A percentile compares a stretch with the other conserved stretches of the same genome.
Conservation (phyloP, 2,329 filamentous ascomycete species). For the Aspergillus sp. region DNA sequence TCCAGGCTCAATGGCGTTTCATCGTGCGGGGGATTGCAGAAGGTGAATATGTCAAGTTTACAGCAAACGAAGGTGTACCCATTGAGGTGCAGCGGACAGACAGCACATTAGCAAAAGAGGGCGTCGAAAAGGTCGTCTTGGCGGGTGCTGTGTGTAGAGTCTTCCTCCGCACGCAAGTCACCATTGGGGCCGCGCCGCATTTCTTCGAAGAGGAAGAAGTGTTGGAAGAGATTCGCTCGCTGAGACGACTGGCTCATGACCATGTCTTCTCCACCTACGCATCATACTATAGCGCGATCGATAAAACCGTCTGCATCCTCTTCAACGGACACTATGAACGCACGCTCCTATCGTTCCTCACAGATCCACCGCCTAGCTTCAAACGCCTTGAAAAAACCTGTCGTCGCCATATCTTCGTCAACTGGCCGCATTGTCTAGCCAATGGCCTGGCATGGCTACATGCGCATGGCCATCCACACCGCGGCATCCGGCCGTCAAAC, state of each 20-base stretch:
- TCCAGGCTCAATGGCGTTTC: constrained; percentile 54
- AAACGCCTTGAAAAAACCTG: constrained; percentile 36
- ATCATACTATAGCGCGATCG: constrained; percentile 34
- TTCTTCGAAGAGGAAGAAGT: constrained; percentile 36
- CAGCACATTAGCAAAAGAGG: constrained; percentile 27
- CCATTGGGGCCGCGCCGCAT: constrained; percentile 30
- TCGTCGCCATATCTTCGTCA: constrained; percentile 36
- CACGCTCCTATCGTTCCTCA: constrained; percentile 37
- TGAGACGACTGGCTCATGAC: constrained; percentile 35
- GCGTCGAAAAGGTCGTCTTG: constrained; percentile 37
- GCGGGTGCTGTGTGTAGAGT: constrained; percentile 30
- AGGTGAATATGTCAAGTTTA: constrained; percentile 53
- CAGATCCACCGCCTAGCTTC: constrained; percentile 36
- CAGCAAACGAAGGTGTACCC: constrained; percentile 53
- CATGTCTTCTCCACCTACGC: constrained; percentile 40
- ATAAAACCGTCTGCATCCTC: constrained; percentile 37
- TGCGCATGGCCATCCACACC: constrained; percentile 48
- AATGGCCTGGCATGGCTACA: constrained; percentile 53
- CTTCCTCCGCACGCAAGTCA: constrained; percentile 33
- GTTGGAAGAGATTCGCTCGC: constrained; percentile 31
- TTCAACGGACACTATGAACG: constrained; percentile 37
- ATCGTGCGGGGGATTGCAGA: constrained; percentile 50
- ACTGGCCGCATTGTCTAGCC: constrained; percentile 46
- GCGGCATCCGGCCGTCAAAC: constrained; percentile 54
- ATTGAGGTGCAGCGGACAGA: constrained; percentile 47